A percentile compares a stretch with the other conserved stretches of the same genome.
Conservation (phyloP, 805 yeast species). For the Ogataea saltuana region DNA sequence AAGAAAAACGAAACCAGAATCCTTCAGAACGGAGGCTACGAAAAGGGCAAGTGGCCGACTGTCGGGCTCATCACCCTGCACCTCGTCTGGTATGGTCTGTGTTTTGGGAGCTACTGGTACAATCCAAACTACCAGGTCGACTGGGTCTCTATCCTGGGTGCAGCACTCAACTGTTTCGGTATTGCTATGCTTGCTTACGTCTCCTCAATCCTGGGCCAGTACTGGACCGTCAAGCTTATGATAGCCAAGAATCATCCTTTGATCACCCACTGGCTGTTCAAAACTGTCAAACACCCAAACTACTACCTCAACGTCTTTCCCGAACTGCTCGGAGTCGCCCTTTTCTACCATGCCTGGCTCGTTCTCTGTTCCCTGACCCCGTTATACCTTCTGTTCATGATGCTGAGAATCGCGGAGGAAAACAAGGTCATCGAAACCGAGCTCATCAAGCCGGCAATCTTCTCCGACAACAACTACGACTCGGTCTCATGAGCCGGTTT, state of each 20-base stretch:
- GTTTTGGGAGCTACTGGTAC: conserved; percentile 1
- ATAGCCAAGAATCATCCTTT: conserved; percentile 19
- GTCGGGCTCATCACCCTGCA: conserved; percentile 9
- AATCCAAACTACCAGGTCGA: conserved; percentile 7
- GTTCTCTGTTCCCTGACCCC: conserved; percentile 13
- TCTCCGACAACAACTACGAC: background rate
- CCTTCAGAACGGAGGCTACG: conserved; percentile 15
- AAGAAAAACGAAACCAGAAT: conserved; percentile 14
- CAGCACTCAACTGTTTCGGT: conserved; percentile 13
- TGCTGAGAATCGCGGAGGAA: conserved; percentile 16
- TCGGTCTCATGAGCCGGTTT: background rate
- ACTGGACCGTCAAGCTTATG: conserved; percentile 20
- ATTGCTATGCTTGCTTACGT: conserved; percentile 12
- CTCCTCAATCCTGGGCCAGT: conserved; percentile 13
- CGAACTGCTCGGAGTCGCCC: conserved; percentile 14
- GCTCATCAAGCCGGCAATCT: conserved; percentile 3
- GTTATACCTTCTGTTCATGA: conserved; percentile 9
- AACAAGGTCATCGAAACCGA: conserved; percentile 12
- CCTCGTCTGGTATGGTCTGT: conserved; percentile 11
- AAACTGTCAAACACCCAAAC: conserved; percentile 17
- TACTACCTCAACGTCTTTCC: conserved; percentile 18
- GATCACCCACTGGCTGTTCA: conserved; percentile 18
- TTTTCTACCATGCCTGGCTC: conserved; percentile 16
- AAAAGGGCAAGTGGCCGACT: conserved; percentile 13
- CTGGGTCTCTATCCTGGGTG: conserved; percentile 2